A percentile compares a stretch with the other conserved stretches of the same genome.
Conservation (phyloP, 495 filamentous ascomycete species). For the Podospora didyma region DNA sequence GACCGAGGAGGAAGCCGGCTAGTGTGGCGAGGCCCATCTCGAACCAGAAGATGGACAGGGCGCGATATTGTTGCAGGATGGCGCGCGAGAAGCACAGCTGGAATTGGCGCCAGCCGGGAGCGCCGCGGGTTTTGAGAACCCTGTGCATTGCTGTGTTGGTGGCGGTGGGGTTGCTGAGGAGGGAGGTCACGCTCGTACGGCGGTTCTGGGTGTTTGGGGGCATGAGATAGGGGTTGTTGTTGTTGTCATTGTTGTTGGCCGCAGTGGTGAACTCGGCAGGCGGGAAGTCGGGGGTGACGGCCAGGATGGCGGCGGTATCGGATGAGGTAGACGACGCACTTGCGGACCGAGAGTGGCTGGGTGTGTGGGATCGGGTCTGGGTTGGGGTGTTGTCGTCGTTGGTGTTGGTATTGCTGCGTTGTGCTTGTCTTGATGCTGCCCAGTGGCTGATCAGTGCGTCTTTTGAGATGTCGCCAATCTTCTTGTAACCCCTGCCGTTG, state of each 20-base stretch:
- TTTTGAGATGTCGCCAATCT: slow-evolving; percentile 38
- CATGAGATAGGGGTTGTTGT: too few relatives aligned
- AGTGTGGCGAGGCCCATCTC: slow-evolving; percentile 49
- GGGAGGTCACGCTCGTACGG: too few relatives aligned
- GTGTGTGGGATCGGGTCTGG: too few relatives aligned
- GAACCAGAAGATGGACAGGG: slow-evolving; percentile 42
- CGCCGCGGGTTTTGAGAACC: slow-evolving; percentile 39
- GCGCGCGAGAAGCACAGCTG: slow-evolving; percentile 45
- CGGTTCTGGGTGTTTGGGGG: too few relatives aligned
- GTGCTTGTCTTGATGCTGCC: slow-evolving; percentile 21
- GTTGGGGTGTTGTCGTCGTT: too few relatives aligned
- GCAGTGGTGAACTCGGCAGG: too few relatives aligned
- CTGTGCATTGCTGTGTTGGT: slow-evolving; percentile 13
- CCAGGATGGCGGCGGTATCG: too few relatives aligned
- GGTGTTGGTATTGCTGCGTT: not conserved
- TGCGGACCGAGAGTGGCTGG: too few relatives aligned
- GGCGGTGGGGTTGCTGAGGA: not conserved
- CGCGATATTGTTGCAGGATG: slow-evolving; percentile 52
- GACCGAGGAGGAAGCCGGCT: slow-evolving; percentile 50
- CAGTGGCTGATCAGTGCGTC: slow-evolving; percentile 39
- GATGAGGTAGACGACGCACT: too few relatives aligned
- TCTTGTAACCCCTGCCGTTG: slow-evolving; percentile 43
- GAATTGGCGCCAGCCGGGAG: slow-evolving; percentile 42
- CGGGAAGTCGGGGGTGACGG: too few relatives aligned
- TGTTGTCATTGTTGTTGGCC: too few relatives aligned